A percentile compares a stretch with the other conserved stretches of the same genome.
Conservation (phyloP, 2,329 filamentous ascomycete genomes). For the Lecanosticta acicola region DNA sequence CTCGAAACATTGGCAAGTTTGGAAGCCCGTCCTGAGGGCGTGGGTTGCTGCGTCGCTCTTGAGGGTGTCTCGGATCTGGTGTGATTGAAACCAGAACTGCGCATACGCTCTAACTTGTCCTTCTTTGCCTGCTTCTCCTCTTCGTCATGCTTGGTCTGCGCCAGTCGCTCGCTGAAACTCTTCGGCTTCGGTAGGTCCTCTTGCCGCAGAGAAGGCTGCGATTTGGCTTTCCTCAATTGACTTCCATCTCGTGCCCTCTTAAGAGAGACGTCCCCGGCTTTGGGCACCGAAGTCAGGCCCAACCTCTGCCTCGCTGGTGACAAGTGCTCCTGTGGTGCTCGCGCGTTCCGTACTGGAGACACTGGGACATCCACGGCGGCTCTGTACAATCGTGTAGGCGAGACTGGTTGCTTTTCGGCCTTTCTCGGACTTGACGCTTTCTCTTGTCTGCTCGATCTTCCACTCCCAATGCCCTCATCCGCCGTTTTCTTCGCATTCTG, state of each 20-base stretch:
- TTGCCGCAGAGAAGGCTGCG: slow-evolving; percentile 10
- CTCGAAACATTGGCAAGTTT: slow-evolving; percentile 2
- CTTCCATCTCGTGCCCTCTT: slow-evolving; percentile 55
- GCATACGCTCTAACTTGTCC: slow-evolving; percentile 38
- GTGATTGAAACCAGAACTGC: slow-evolving; percentile 33
- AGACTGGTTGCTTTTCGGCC: slow-evolving; percentile 8
- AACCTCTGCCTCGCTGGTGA: slow-evolving; percentile 76
- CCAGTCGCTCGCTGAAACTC: slow-evolving; percentile 80
- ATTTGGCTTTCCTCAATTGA: slow-evolving; percentile 20
- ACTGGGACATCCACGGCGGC: slow-evolving; percentile 67
- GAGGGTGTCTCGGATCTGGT: slow-evolving; percentile 4
- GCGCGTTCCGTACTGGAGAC: slow-evolving; percentile 55
- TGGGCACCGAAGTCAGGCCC: slow-evolving; percentile 84
- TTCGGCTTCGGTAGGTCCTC: slow-evolving; percentile 27
- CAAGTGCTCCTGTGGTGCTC: slow-evolving; percentile 49
- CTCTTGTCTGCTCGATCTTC: slow-evolving; percentile 5
- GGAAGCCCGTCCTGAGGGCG: slow-evolving; percentile 1
- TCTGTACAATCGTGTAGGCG: slow-evolving; percentile 21
- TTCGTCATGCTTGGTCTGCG: slow-evolving; percentile 53
- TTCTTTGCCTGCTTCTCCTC: slow-evolving; percentile 42
- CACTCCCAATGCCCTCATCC: neutral
- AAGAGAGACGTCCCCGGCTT: slow-evolving; percentile 74
- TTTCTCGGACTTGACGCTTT: slow-evolving; percentile 10
- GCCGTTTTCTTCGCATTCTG: slow-evolving; percentile 38
- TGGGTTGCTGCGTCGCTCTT: slow-evolving; percentile 1